These are phyloP conservation scores for Leishmania mexicana DNA, from an alignment of 208 protist species.

Conservation along the genomic window DNA sequence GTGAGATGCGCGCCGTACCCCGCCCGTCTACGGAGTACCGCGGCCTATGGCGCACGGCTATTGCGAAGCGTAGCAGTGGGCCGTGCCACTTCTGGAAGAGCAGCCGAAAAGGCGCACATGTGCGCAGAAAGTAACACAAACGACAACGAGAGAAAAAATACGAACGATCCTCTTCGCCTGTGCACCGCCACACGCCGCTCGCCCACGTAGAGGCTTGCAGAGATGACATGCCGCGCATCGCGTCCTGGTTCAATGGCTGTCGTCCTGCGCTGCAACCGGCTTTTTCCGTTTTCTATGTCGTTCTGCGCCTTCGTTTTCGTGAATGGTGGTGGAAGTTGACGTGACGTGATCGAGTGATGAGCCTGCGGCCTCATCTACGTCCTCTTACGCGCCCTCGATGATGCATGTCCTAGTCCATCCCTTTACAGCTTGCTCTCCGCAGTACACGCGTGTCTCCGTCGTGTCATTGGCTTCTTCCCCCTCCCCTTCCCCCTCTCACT, in stretches of 20 bases:
- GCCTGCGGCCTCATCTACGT: neutral
- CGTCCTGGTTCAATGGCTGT: neutral
- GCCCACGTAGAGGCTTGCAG: neutral
- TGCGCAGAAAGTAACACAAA: neutral
- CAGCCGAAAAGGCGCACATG: neutral
- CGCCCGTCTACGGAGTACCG: neutral
- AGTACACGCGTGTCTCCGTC: neutral
- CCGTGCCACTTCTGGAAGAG: neutral
- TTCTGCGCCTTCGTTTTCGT: neutral
- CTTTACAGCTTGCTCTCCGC: neutral
- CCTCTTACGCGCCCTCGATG: neutral
- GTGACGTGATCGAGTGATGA: neutral
- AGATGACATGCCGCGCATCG: neutral
- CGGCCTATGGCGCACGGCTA: neutral
- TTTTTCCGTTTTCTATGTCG: neutral
- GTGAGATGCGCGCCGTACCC: neutral
- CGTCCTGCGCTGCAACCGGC: neutral
- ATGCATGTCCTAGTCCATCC: neutral
- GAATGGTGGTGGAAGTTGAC: neutral
- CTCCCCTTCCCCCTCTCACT: constrained; percentile 6
- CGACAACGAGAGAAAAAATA: neutral
- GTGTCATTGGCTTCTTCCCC: neutral
- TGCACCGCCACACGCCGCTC: too few relatives aligned
- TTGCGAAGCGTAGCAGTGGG: neutral
- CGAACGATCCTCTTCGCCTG: too few relatives aligned